A percentile compares a stretch with the other conserved stretches of the same genome.
Conservation (phyloP, 1,139 yeast species). For the Nakaseomyces sp. region DNA sequence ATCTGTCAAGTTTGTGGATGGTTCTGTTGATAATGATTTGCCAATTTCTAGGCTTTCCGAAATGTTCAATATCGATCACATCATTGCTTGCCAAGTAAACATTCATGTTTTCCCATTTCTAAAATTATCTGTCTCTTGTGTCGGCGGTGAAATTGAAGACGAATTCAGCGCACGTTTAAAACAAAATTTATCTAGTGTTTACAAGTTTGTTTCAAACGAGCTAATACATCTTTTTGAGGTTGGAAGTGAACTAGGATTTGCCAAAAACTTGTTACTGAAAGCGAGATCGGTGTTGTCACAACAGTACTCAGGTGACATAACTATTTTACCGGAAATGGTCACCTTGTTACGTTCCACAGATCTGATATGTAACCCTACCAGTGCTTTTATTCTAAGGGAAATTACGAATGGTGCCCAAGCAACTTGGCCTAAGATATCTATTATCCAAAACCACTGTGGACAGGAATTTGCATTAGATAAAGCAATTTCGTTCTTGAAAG, state of each 20-base stretch:
- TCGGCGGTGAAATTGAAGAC: constrained; percentile 62
- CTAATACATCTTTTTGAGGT: constrained; percentile 69
- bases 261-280: constrained; percentile 64
- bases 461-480: constrained; percentile 81
- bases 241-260: constrained; percentile 64
- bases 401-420: constrained; percentile 80
- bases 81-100: constrained; percentile 93
- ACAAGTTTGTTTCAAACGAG: constrained; percentile 59
- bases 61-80: constrained; percentile 94
- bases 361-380: constrained; percentile 70
- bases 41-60: constrained; percentile 87
- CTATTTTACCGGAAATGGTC: constrained; percentile 71
- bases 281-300: constrained; percentile 70
- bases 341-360: constrained; percentile 48
- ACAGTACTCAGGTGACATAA: constrained; percentile 86
- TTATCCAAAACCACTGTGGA: constrained; percentile 80
- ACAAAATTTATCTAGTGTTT: constrained; percentile 45
- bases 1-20: constrained; percentile 80
- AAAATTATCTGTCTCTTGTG: constrained; percentile 53
- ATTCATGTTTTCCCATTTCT: constrained; percentile 91
- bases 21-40: constrained; percentile 88
- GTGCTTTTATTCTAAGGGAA: constrained; percentile 61
- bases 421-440: constrained; percentile 84
- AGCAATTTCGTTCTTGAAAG: constrained; percentile 59
- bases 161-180: constrained; percentile 50